Conservation (phyloP, 2,329 filamentous ascomycete species). For the Fusarium domesticum region DNA sequence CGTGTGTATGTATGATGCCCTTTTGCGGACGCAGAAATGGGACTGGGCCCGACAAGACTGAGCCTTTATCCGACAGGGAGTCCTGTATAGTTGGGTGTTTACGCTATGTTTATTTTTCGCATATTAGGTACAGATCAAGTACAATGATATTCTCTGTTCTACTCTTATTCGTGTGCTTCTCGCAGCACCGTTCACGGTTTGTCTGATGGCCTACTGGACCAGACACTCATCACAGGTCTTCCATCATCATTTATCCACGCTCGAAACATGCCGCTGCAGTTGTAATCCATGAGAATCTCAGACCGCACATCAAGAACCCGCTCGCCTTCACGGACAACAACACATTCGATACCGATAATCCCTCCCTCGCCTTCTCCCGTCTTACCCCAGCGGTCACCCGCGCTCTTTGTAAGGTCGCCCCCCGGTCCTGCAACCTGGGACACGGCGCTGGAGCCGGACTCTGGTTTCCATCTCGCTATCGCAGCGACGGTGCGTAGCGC, state of each 20-base stretch:
- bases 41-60: slow-evolving; percentile 4
- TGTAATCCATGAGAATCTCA: slow-evolving; percentile 71
- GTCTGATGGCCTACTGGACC: slow-evolving; percentile 32
- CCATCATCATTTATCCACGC: slow-evolving; percentile 69
- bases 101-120: slow-evolving; percentile 11
- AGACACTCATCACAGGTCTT: slow-evolving; percentile 49
- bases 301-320: slow-evolving; percentile 40
- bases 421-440: slow-evolving; percentile 63
- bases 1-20: slow-evolving; percentile 15
- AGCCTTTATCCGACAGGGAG: slow-evolving; percentile 7
- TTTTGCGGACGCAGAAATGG: slow-evolving; percentile 5
- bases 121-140: slow-evolving; percentile 24
- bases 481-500: slow-evolving; percentile 71
- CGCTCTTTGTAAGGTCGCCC: slow-evolving; percentile 72
- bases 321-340: slow-evolving; percentile 46
- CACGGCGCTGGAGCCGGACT: slow-evolving; percentile 56
- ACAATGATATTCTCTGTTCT: slow-evolving; percentile 24
- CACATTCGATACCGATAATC: slow-evolving; percentile 75
- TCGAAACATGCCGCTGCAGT: slow-evolving; percentile 85
- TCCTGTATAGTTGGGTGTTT: slow-evolving; percentile 10
- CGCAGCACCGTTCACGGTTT: slow-evolving; percentile 7
- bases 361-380: slow-evolving; percentile 81
- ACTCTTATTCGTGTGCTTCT: slow-evolving; percentile 1
- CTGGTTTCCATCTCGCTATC: slow-evolving; percentile 61
- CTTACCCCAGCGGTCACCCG: slow-evolving; percentile 67